Evolutionary conservation across 345 rosid genomes (phyloP).

Genomic region (Trapa incisa): DNA sequence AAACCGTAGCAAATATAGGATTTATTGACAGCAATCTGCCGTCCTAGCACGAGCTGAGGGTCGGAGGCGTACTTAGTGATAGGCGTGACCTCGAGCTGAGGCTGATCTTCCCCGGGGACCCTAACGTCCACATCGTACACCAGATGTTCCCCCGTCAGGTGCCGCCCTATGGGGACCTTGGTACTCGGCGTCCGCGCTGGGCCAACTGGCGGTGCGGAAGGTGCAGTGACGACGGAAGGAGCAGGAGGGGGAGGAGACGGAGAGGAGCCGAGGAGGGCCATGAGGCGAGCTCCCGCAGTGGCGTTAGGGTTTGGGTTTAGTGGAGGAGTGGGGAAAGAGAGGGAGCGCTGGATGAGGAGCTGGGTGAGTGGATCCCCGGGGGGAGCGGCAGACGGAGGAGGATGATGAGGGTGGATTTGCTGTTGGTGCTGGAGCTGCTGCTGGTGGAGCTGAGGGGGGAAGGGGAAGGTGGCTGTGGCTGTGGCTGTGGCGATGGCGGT

Average conservation of each 20-base stretch:
- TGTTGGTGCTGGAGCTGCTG: constrained; percentile 10
- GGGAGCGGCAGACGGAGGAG: constrained; percentile 23
- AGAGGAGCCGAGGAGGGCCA: constrained; percentile 45
- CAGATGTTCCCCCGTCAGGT: constrained; percentile 37
- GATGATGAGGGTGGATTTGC: neutral
- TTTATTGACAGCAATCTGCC: constrained; percentile 75
- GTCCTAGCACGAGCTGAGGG: constrained; percentile 66
- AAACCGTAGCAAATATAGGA: constrained; percentile 75
- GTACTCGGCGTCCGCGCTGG: constrained; percentile 38
- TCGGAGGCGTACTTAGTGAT: constrained; percentile 83
- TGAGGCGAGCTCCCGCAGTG: constrained; percentile 54
- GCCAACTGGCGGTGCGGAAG: constrained; percentile 14
- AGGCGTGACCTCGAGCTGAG: constrained; percentile 85
- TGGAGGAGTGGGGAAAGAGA: constrained; percentile 22
- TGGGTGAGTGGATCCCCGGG: constrained; percentile 44
- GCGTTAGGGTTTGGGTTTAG: constrained; percentile 24
- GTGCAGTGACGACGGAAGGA: constrained; percentile 13
- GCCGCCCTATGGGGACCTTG: constrained; percentile 51
- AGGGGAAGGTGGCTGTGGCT: constrained; percentile 5
- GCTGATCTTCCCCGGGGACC: constrained; percentile 55
- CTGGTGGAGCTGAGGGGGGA: constrained; percentile 2
- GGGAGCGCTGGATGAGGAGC: constrained; percentile 9
- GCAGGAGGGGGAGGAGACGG: constrained; percentile 13
- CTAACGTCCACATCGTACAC: constrained; percentile 56
- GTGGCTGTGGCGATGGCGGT: constrained; percentile 3